Evolutionary conservation across 495 filamentous ascomycete species (phyloP).

Genomic region (Penicillium alfredii): DNA sequence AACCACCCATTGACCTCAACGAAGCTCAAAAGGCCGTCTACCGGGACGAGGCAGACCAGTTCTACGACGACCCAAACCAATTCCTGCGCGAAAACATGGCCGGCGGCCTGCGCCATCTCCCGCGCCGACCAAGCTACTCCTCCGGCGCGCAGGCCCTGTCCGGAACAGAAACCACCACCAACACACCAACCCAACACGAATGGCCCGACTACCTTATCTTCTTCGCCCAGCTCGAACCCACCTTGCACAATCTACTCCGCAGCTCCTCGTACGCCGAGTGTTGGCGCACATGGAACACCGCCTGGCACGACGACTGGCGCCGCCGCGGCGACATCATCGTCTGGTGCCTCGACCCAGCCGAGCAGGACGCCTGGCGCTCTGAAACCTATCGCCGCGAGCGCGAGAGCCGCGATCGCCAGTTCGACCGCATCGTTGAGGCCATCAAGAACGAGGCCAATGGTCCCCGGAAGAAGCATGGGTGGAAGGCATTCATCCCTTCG

Average conservation of each 20-base stretch:
- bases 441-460: conserved; percentile 21
- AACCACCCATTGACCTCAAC: conserved; percentile 70
- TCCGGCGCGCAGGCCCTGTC: conserved; percentile 1
- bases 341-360: conserved; percentile 52
- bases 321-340: conserved; percentile 81
- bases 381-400: conserved; percentile 15
- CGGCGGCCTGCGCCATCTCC: conserved; percentile 35
- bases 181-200: conserved; percentile 17
- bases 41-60: conserved; percentile 83
- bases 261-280: conserved; percentile 59
- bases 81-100: conserved; percentile 55
- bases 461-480: conserved; percentile 16
- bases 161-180: background rate
- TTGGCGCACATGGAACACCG: conserved; percentile 71
- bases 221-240: conserved; percentile 56
- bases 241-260: conserved; percentile 41
- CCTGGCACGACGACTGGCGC: conserved; percentile 84
- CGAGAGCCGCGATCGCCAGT: conserved; percentile 30
- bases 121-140: conserved; percentile 35
- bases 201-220: conserved; percentile 62
- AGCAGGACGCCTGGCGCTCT: conserved; percentile 31
- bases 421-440: conserved; percentile 31
- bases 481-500: conserved; percentile 10
- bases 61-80: conserved; percentile 60
- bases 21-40: conserved; percentile 55